These are phyloP conservation scores for Ehretia macrophylla DNA, from an alignment of 257 asterid genomes.

Conservation along the genomic window DNA sequence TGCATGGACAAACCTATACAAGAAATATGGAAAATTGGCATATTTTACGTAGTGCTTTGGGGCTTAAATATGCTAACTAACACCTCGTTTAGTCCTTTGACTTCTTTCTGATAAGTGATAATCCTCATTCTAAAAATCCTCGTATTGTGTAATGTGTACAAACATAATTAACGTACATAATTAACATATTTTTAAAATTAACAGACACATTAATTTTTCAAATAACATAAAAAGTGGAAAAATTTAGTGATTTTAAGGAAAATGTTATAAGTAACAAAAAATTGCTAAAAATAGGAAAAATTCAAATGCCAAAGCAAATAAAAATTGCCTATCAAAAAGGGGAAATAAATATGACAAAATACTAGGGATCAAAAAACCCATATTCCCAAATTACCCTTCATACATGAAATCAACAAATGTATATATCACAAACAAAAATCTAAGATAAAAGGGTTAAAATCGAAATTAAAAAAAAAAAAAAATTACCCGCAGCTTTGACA, in stretches of 20 bases:
- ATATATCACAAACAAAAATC: conserved; percentile 16
- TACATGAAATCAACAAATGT: no score
- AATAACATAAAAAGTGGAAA: neutral
- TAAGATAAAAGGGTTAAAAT: conserved; percentile 33
- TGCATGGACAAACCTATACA: no score
- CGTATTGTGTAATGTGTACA: no score
- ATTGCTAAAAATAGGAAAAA: neutral
- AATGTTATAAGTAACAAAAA: neutral
- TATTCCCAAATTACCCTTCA: neutral
- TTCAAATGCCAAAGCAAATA: neutral
- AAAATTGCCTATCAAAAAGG: conserved; percentile 9
- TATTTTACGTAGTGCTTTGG: no score
- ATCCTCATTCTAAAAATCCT: no score
- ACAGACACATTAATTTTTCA: no score
- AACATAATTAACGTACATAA: no score
- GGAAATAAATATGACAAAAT: neutral
- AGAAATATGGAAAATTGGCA: no score
- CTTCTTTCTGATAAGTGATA: no score
- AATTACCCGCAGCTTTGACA: conserved; percentile 87
- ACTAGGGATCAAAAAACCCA: conserved; percentile 13
- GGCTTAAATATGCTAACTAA: no score
- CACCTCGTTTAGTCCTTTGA: no score
- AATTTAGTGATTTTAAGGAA: neutral
- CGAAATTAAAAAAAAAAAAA: conserved; percentile 24
- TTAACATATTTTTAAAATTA: no score